Evolutionary conservation across 495 filamentous ascomycete genomes (phyloP), one percentile per base, ranked within the genome.

Genomic region (Penicillium steckii): DNA sequence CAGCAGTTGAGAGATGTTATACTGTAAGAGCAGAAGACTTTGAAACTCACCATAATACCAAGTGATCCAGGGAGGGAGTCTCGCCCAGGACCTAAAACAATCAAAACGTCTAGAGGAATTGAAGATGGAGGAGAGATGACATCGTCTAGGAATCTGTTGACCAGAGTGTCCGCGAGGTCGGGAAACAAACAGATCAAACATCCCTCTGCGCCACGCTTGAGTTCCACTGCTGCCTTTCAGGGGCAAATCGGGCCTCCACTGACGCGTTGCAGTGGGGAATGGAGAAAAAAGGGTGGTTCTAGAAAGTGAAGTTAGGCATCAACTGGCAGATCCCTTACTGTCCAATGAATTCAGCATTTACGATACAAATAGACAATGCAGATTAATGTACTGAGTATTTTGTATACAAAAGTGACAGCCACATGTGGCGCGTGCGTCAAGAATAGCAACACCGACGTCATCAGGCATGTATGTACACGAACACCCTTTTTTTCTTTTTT

Each of bases 361-460:
- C n/a, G n/a, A n/a, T n/a, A n/a, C n/a, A n/a, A n/a, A n/a, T n/a
- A n/a, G n/a, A n/a, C n/a, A n/a, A n/a, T n/a, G n/a, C n/a, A n/a
- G n/a, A n/a, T n/a, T 19, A 48, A 37, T 38, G 30, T 18, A 13
- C 46, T 23, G n/a, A n/a, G n/a, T n/a, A n/a, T n/a, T n/a, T n/a
- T 29, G 26, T 17, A 8, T 8, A 19, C 27, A 23, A 10, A 27
- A 48, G 41, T n/a, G n/a, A n/a, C 29, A 44, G 42, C 48, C 53
- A 53, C 57, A 45, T 49, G 63, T 66, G 60, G 63, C 63, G 61
- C 41, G 50, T 56, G 60, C 18, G 25, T 61, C 30, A 52, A 53
- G 54, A 61, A 64, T 64, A 64, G 57, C 42, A 59, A 46, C 63
- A 61, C 37, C 60, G 60, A 66, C 63, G 63, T 66, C 63, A 66